These are phyloP conservation scores for Alternaria ventricosa DNA, from an alignment of 2,329 filamentous ascomycete genomes.

Conservation along the genomic window DNA sequence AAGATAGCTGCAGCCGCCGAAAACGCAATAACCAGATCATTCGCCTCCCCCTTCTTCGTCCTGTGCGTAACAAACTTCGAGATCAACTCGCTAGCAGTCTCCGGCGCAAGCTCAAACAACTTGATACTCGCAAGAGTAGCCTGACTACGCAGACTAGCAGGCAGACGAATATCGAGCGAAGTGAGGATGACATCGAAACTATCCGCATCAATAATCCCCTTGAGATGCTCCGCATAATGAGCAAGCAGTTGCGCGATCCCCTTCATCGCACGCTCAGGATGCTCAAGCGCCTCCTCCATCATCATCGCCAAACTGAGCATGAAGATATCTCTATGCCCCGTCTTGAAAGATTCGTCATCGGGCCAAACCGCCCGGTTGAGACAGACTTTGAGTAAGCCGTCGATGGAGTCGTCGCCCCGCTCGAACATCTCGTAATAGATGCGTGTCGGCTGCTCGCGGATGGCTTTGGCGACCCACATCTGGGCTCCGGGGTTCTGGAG, in stretches of 20 bases:
- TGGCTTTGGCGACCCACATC: conserved; percentile 46
- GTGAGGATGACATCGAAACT: conserved; percentile 85
- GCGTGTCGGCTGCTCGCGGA: conserved; percentile 49
- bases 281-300: conserved; percentile 87
- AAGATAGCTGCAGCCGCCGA: conserved; percentile 91
- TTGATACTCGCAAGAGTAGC: conserved; percentile 83
- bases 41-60: conserved; percentile 76
- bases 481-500: conserved; percentile 48
- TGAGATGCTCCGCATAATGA: conserved; percentile 60
- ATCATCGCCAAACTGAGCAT: conserved; percentile 83
- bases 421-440: conserved; percentile 54
- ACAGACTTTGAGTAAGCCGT: conserved; percentile 51
- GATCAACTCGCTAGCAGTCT: conserved; percentile 73
- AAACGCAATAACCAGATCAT: conserved; percentile 89
- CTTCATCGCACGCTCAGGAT: conserved; percentile 66
- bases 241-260: conserved; percentile 65
- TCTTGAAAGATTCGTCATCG: conserved; percentile 52
- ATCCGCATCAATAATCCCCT: conserved; percentile 71
- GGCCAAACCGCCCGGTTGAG: conserved; percentile 53
- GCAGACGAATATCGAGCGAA: conserved; percentile 83
- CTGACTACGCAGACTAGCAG: conserved; percentile 76
- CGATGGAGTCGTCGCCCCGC: conserved; percentile 55
- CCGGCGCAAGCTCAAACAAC: conserved; percentile 77
- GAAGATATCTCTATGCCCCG: conserved; percentile 65
- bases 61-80: conserved; percentile 76